These are phyloP conservation scores for Tricharina praecox DNA, from an alignment of 495 filamentous ascomycete genomes.

Conservation along the genomic window DNA sequence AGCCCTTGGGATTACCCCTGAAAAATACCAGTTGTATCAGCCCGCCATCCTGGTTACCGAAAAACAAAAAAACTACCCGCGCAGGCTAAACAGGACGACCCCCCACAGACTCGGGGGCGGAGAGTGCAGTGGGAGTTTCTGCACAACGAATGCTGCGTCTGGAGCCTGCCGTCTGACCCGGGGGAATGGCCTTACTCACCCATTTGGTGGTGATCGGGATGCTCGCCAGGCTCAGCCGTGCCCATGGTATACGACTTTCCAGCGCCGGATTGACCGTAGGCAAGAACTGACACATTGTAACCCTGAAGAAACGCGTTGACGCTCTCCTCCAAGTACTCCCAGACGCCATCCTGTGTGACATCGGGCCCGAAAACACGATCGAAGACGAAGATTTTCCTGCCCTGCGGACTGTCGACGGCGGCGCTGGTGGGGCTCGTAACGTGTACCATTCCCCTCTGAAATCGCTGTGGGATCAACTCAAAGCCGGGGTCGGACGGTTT, in stretches of 20 bases:
- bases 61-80: too few relatives aligned
- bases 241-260: constrained; percentile 99
- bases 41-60: constrained; percentile 5
- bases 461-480: constrained; percentile 88
- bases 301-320: constrained; percentile 82
- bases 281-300: constrained; percentile 96
- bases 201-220: constrained; percentile 56
- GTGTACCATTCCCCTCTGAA: constrained; percentile 84
- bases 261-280: constrained; percentile 98
- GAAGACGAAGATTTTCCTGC: constrained; percentile 87
- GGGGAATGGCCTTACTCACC: constrained; percentile 37
- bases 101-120: too few relatives aligned
- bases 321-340: constrained; percentile 87
- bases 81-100: too few relatives aligned
- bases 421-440: constrained; percentile 69
- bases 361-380: constrained; percentile 84
- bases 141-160: too few relatives aligned
- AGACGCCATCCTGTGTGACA: constrained; percentile 72
- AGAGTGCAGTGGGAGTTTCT: too few relatives aligned
- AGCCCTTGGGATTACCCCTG: constrained; percentile 87
- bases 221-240: constrained; percentile 73
- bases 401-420: constrained; percentile 76
- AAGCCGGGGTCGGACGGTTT: constrained; percentile 72
- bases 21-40: constrained; percentile 15
- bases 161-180: not conserved